phyloP scores from a whole-genome alignment of 2,329 filamentous ascomycete genomes.

The Incumbomyces delicatus region DNA sequence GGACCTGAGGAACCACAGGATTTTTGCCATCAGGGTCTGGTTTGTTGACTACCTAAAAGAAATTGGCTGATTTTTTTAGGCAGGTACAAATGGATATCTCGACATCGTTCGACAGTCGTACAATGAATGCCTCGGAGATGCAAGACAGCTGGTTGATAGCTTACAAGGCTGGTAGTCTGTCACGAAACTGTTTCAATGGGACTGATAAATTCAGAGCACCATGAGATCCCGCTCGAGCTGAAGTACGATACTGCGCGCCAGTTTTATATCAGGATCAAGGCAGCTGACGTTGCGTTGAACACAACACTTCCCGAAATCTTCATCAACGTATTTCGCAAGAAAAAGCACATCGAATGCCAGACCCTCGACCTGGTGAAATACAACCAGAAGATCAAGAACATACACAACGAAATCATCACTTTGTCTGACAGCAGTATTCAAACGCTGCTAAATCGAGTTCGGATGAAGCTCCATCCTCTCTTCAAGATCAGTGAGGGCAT shows the following conservation, averaged over 20 bases:
- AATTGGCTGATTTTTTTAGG: slow-evolving; percentile 35
- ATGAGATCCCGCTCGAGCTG: slow-evolving; percentile 53
- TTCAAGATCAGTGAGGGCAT: slow-evolving; percentile 82
- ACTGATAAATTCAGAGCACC: slow-evolving; percentile 35
- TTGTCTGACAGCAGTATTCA: slow-evolving; percentile 72
- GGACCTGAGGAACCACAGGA: slow-evolving; percentile 79
- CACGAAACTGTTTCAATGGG: too few relatives aligned
- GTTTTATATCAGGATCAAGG: slow-evolving; percentile 64
- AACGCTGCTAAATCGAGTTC: slow-evolving; percentile 61
- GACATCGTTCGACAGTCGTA: slow-evolving; percentile 84
- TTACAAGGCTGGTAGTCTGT: slow-evolving; percentile 46
- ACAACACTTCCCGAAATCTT: slow-evolving; percentile 55
- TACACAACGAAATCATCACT: slow-evolving; percentile 71
- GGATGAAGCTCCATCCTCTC: slow-evolving; percentile 58
- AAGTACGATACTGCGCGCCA: slow-evolving; percentile 68
- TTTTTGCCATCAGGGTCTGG: slow-evolving; percentile 70
- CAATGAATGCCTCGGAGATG: slow-evolving; percentile 75
- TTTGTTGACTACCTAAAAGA: neutral
- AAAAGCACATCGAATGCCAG: slow-evolving; percentile 70
- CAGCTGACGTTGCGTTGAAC: slow-evolving; percentile 50
- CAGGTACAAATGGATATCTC: slow-evolving; percentile 72
- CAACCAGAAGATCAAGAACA: slow-evolving; percentile 66
- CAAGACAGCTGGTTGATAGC: slow-evolving; percentile 58
- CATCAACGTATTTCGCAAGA: slow-evolving; percentile 66
- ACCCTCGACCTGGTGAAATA: slow-evolving; percentile 75